Evolutionary conservation across 2,329 filamentous ascomycete genomes (phyloP), one percentile per base, ranked within the genome.

Genomic region (Arthroderma sp.): DNA sequence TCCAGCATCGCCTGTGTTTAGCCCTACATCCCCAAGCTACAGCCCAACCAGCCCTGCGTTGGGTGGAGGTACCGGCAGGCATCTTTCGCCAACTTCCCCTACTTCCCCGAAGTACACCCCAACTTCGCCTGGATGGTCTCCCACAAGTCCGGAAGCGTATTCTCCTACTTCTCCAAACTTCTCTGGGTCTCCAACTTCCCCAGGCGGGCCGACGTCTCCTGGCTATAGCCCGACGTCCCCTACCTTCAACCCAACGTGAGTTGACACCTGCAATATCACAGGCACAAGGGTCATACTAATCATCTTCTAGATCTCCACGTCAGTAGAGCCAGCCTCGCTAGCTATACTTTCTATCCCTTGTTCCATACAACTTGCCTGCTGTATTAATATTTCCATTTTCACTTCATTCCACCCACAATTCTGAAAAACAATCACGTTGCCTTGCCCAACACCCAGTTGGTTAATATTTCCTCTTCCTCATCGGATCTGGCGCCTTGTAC

Each of bases 1-100:
- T 52, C 77, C 77, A 33, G 75, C 76, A 21, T 77, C 75, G 35
- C 76, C 76, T 53, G 72, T 72, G 25, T 77, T 77, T 63, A 79
- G 77, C 62, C 81, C 81, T 43, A 83, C 80, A 5, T 81, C 79
- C 35, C 80, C 80, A 21, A 78, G 75, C 61, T 82, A 81, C 64
- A 81, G 78, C 55, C 79, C 79, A 17, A 80, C 78, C 11, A 78
- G 76, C 62, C 76, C 76, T 60, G 73, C 73, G 56, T 69, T 75
- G 60, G 72, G 71, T 62, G 72, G 71, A 55, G 68, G 62, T 21
- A 62, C 65, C 60, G 69, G 66, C 58, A 71, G 70, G 56, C 71
- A 72, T 60, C 63, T 74, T 52, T 74, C 72, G 28, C 73, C 73
- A 19, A 74, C 72, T 21, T 77, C 75, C 4, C 76, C 76, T 7